Base-by-base conservation (phyloP, 306 rosid genomes). In the Aeschynomene evenia region DNA sequence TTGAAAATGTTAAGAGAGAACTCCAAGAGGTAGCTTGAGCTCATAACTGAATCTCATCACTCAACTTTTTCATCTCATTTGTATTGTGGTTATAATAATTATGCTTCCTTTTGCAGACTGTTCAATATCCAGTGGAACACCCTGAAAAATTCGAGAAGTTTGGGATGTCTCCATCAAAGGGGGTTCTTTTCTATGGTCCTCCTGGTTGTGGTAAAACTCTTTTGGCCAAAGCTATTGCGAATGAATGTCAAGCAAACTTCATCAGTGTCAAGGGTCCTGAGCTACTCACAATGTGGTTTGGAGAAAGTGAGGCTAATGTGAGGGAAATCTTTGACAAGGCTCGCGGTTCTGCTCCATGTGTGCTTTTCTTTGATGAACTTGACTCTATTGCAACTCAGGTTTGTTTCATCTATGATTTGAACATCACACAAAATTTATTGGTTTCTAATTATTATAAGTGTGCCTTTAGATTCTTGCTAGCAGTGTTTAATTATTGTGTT, bases 191-290 rank as follows among this genome's bases (percentile, higher is more conserved):
- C 80, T 94, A 94, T 70, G 98, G 98, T 22, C 98, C 98, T 74
- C 98, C 98, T 64, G 98, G 98, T 64, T 94, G 98, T 85, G 98
- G 98, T 73, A 94, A 94, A 81, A 94, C 98, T 22, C 97, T 94
- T 67, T 79, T 94, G 60, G 98, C 98, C 24, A 94, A 90, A 74
- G 98, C 98, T 54, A 94, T 94, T 79, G 98, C 98, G 28, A 94
- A 94, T 72, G 98, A 94, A 80, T 94, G 98, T 66, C 98, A 94
- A 76, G 98, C 98, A 2, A 94, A 94, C 86, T 94, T 94, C 73
- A 94, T 94, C 72, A 94, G 98, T 80, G 76, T 94, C 69, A 94
- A 94, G 85, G 98, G 98, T 68, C 98, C 98, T 0, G 98, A 94
- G 83, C 90, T 94, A 57, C 97, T 94, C 51, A 94, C 98, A 0